Conservation (phyloP, 768 basidiomycete genomes). For the Collybia mongolica region DNA sequence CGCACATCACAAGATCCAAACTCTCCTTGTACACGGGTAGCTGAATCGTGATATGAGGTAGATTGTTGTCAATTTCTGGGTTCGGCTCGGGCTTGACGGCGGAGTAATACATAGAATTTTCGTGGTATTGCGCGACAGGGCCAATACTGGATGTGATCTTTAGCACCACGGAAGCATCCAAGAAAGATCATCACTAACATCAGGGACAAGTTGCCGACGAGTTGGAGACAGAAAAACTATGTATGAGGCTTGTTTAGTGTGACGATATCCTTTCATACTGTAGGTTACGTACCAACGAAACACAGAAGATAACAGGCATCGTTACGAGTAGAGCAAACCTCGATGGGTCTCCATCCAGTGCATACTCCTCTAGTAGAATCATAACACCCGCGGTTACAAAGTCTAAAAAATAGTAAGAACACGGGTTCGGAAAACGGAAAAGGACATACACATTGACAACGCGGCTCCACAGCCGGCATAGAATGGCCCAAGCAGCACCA, state of each 20-base stretch:
- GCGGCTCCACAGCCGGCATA: constrained; percentile 71
- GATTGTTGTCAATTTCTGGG: constrained; percentile 62
- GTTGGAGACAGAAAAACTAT: constrained; percentile 77
- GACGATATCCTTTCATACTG: background rate
- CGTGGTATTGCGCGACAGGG: constrained; percentile 82
- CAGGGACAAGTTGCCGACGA: constrained; percentile 63
- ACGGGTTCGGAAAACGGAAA: background rate
- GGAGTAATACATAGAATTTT: constrained; percentile 83
- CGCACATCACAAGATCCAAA: constrained; percentile 70
- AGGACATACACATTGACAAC: constrained; percentile 54
- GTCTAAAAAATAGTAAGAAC: constrained; percentile 27
- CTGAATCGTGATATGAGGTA: constrained; percentile 80
- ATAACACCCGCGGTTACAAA: constrained; percentile 61
- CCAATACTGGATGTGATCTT: constrained; percentile 44
- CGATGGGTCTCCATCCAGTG: constrained; percentile 58
- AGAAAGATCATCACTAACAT: constrained; percentile 30
- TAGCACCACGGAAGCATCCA: constrained; percentile 4
- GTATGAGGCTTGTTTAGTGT: background rate
- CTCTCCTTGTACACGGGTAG: constrained; percentile 89
- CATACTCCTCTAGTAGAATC: constrained; percentile 64
- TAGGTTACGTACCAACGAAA: constrained; percentile 61
- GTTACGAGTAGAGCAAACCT: constrained; percentile 69
- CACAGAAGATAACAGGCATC: constrained; percentile 71
- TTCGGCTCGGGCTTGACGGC: constrained; percentile 66
- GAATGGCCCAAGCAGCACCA: constrained; percentile 62